Conservation (phyloP, 2,329 filamentous ascomycete genomes). For the Paraphaeosphaeria minitans region DNA sequence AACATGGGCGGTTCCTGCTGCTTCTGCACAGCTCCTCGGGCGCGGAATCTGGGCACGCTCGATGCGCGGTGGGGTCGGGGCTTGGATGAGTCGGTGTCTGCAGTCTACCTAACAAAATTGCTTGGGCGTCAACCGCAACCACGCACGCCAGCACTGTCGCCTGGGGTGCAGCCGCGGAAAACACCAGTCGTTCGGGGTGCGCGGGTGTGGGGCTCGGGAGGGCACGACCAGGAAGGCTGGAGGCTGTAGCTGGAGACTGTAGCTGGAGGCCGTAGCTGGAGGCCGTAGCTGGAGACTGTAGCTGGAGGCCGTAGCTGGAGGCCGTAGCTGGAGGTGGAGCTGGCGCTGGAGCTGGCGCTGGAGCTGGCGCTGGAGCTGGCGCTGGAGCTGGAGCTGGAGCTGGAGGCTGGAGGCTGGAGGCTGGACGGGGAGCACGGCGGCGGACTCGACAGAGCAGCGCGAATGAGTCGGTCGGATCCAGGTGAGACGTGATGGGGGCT, state of each 20-base stretch:
- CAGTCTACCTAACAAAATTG: constrained; percentile 26
- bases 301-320: no score
- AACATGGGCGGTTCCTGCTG: constrained; percentile 16
- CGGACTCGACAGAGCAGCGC: constrained; percentile 11
- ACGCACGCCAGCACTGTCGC: constrained; percentile 8
- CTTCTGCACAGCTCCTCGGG: constrained; percentile 8
- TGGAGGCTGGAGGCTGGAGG: constrained; percentile 1
- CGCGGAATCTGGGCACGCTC: constrained; percentile 13
- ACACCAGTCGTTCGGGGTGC: constrained; percentile 15
- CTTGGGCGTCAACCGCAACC: constrained; percentile 30
- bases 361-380: no score
- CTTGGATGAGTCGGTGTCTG: constrained; percentile 9
- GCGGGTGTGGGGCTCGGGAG: constrained; percentile 22
- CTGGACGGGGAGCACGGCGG: constrained; percentile 19
- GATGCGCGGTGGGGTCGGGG: constrained; percentile 16
- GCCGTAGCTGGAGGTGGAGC: no score
- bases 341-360: no score
- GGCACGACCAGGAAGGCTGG: constrained; percentile 19
- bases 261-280: no score
- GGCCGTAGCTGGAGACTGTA: no score
- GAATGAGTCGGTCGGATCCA: constrained; percentile 23
- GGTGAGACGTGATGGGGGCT: constrained; percentile 21
- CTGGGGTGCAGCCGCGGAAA: constrained; percentile 6
- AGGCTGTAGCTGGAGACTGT: no score
- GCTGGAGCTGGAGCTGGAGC: no score